phyloP scores from a whole-genome alignment of 352 stramenopile species.

The Pythium dissimile region DNA sequence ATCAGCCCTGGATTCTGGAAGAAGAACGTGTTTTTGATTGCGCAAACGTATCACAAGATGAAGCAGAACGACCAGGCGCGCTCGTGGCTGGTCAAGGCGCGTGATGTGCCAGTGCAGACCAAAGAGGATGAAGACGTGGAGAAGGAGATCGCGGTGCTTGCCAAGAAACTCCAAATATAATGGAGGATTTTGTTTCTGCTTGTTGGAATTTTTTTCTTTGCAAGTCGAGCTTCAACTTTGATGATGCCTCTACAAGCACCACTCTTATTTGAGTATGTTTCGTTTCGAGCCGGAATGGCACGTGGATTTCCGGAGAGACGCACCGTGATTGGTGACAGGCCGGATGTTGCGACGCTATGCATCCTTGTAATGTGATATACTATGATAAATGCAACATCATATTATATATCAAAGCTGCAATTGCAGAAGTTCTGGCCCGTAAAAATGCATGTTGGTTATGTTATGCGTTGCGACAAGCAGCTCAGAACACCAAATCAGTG shows the following conservation, averaged over 20 bases:
- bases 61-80: constrained; percentile 27
- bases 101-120: constrained; percentile 48
- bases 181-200: not conserved
- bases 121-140: constrained; percentile 57
- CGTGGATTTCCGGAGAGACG: constrained; percentile 1
- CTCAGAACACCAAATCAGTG: constrained; percentile 58
- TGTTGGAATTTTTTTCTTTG: not conserved
- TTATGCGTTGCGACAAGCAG: constrained; percentile 22
- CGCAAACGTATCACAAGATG: constrained; percentile 70
- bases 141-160: constrained; percentile 34
- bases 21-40: constrained; percentile 68
- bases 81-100: constrained; percentile 54
- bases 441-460: constrained; percentile 6
- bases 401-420: not conserved
- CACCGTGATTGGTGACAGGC: constrained; percentile 10
- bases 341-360: not conserved
- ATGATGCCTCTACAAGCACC: not conserved
- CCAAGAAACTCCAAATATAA: constrained; percentile 40
- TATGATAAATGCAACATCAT: not conserved
- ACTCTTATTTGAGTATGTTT: constrained; percentile 9
- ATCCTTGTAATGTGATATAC: not conserved
- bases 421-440: not conserved
- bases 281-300: not conserved
- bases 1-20: constrained; percentile 75
- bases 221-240: not conserved